Evolutionary conservation across 805 yeast species (phyloP).

Genomic region (Zygoascus ofunaensis): DNA sequence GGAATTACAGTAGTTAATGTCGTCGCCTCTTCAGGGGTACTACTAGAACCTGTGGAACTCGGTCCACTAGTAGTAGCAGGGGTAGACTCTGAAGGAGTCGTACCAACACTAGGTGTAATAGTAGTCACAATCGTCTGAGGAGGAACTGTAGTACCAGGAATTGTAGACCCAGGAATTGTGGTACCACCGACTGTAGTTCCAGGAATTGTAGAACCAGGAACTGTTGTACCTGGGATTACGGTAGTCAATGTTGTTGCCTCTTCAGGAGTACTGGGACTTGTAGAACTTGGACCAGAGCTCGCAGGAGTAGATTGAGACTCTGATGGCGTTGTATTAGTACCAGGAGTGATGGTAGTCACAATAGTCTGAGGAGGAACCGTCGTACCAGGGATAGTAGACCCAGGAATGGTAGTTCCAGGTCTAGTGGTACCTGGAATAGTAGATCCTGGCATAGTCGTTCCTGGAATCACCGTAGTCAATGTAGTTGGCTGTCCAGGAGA

Average conservation of each 20-base stretch:
- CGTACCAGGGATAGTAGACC: slow-evolving; percentile 10
- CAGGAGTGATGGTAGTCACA: slow-evolving; percentile 2
- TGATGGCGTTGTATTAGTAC: not conserved
- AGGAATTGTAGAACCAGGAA: slow-evolving; percentile 7
- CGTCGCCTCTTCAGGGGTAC: too few relatives aligned
- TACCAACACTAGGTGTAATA: not conserved
- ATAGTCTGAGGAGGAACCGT: slow-evolving; percentile 8
- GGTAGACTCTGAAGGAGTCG: not conserved
- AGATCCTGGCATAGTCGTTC: not conserved
- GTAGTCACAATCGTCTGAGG: not conserved
- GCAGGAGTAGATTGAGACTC: not conserved
- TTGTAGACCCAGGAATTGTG: slow-evolving; percentile 14
- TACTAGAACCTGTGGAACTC: slow-evolving; percentile 4
- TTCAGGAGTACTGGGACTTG: not conserved
- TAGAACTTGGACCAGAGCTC: not conserved
- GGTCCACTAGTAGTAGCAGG: not conserved
- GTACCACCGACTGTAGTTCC: not conserved
- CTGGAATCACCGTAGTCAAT: not conserved
- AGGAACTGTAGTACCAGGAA: slow-evolving; percentile 3
- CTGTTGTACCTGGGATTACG: slow-evolving; percentile 15
- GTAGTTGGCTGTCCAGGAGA: slow-evolving; percentile 3
- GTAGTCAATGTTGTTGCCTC: slow-evolving; percentile 2
- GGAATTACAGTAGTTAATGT: too few relatives aligned
- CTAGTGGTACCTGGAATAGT: not conserved
- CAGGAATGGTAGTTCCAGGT: slow-evolving; percentile 13